These are phyloP conservation scores for Cercospora sp. DNA, from an alignment of 2,329 filamentous ascomycete genomes.

Conservation along the genomic window DNA sequence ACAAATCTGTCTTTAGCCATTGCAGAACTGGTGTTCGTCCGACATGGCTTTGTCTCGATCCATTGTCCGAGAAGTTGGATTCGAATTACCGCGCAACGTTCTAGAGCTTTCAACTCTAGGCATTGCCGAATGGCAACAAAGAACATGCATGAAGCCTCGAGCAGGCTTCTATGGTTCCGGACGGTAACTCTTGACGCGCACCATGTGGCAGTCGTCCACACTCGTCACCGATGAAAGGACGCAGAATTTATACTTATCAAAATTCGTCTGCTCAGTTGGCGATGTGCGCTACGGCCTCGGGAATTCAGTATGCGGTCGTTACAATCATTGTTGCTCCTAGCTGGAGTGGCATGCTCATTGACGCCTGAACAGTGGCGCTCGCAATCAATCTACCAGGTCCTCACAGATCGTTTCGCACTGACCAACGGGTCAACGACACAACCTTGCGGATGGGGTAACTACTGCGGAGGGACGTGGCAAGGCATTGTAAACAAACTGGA, in stretches of 20 bases:
- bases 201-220: constrained; percentile 6
- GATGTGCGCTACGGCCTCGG: neutral
- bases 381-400: constrained; percentile 59
- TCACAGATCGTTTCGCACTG: constrained; percentile 59
- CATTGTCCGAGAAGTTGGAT: constrained; percentile 11
- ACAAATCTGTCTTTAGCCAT: constrained; percentile 6
- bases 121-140: constrained; percentile 12
- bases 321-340: constrained; percentile 12
- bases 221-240: constrained; percentile 5
- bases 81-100: constrained; percentile 8
- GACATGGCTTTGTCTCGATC: constrained; percentile 15
- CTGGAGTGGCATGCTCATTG: constrained; percentile 18
- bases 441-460: constrained; percentile 45
- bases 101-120: constrained; percentile 14
- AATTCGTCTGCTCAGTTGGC: neutral
- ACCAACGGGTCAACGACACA: constrained; percentile 48
- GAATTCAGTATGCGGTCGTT: constrained; percentile 8
- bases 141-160: constrained; percentile 1
- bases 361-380: constrained; percentile 42
- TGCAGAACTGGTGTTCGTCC: constrained; percentile 10
- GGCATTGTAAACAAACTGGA: constrained; percentile 49
- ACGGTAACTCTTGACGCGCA: constrained; percentile 17
- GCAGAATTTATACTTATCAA: constrained; percentile 11
- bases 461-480: constrained; percentile 53
- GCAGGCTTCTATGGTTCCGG: constrained; percentile 1